phyloP scores from a whole-genome alignment of 768 basidiomycete genomes.

The Xerocomellus chrysenteron region DNA sequence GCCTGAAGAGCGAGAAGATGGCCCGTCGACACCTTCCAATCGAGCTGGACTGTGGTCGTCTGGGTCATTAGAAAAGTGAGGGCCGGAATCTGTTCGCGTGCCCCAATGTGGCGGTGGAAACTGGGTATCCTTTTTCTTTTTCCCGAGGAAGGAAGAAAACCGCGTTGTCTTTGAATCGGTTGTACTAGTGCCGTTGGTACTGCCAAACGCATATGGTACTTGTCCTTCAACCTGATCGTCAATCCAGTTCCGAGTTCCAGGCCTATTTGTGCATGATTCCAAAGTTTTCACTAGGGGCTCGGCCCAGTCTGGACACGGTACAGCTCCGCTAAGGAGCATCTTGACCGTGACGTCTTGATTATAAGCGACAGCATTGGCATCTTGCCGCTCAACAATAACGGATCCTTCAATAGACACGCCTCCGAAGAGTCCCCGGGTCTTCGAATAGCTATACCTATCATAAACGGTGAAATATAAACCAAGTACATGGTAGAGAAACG shows the following conservation, averaged over 20 bases:
- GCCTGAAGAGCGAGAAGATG: conserved; percentile 10
- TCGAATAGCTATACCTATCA: conserved; percentile 82
- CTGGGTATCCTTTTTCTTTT: conserved; percentile 46
- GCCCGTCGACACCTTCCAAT: conserved; percentile 34
- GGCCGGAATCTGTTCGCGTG: conserved; percentile 43
- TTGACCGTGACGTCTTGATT: conserved; percentile 68
- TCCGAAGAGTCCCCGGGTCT: conserved; percentile 91
- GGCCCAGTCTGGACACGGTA: conserved; percentile 81
- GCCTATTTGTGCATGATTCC: conserved; percentile 67
- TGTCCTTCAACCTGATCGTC: conserved; percentile 44
- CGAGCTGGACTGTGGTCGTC: conserved; percentile 10
- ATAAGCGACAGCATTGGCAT: conserved; percentile 88
- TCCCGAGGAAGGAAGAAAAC: conserved; percentile 30
- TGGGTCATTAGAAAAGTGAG: conserved; percentile 48
- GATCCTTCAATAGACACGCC: conserved; percentile 88
- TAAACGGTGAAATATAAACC: not conserved
- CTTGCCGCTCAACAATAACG: conserved; percentile 90
- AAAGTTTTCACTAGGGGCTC: conserved; percentile 70
- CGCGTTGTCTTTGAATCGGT: conserved; percentile 39
- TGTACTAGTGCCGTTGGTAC: not conserved
- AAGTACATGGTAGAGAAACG: not conserved
- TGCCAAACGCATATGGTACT: conserved; percentile 55
- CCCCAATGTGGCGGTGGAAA: conserved; percentile 75
- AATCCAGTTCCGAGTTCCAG: conserved; percentile 68
- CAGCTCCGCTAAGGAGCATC: conserved; percentile 73